A percentile compares a stretch with the other conserved stretches of the same genome.
These are phyloP conservation scores for Hibiscus trionum DNA, from an alignment of 345 rosid species.

Conservation along the genomic window DNA sequence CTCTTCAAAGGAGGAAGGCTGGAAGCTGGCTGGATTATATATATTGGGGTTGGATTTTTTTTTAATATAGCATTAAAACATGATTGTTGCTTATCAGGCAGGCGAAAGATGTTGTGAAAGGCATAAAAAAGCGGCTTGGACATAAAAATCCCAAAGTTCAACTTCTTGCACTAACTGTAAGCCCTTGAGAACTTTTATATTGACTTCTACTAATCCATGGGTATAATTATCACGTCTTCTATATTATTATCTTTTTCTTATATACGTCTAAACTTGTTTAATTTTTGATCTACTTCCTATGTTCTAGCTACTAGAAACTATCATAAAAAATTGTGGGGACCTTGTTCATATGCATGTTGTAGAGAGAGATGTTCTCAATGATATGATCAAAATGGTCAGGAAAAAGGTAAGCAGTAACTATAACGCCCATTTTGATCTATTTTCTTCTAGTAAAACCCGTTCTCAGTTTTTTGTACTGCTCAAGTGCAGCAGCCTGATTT, in stretches of 20 bases:
- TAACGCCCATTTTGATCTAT: conserved; percentile 4
- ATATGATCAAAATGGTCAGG: conserved; percentile 86
- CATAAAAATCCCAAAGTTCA: conserved; percentile 93
- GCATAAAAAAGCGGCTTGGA: conserved; percentile 75
- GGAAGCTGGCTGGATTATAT: background rate
- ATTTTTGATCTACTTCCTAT: conserved; percentile 17
- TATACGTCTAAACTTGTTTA: conserved; percentile 11
- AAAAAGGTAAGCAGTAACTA: conserved; percentile 58
- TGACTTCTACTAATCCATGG: background rate
- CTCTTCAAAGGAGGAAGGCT: no score
- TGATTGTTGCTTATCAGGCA: conserved; percentile 45
- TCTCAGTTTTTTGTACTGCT: conserved; percentile 26
- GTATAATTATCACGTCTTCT: background rate
- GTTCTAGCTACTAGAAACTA: conserved; percentile 85
- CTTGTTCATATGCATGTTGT: conserved; percentile 98
- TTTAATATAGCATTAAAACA: background rate
- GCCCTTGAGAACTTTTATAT: conserved; percentile 22
- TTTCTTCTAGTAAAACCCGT: conserved; percentile 16
- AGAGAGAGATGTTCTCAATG: conserved; percentile 90
- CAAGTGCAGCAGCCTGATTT: conserved; percentile 74
- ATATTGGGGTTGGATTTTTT: background rate
- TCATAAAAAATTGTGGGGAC: conserved; percentile 96
- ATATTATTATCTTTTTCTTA: conserved; percentile 5
- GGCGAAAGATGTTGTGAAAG: conserved; percentile 95
- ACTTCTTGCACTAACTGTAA: conserved; percentile 90